Evolutionary conservation across 345 rosid genomes (phyloP).

Genomic region (Passiflora organensis): DNA sequence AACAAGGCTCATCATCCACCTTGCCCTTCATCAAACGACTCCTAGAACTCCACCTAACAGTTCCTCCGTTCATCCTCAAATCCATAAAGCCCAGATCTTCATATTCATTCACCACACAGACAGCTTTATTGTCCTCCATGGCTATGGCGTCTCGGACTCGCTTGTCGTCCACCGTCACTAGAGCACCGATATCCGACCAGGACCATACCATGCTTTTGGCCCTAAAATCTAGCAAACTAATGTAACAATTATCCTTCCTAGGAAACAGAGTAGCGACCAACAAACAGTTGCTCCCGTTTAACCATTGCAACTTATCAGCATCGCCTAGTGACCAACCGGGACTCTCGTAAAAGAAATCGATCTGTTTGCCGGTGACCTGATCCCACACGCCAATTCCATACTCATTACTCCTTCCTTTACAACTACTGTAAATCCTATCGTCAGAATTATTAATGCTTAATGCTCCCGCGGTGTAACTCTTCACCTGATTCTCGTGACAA

Average conservation of each 20-base stretch:
- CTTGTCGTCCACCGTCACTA: constrained; percentile 57
- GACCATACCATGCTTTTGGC: constrained; percentile 87
- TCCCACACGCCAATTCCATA: constrained; percentile 98
- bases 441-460: constrained; percentile 52
- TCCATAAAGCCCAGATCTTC: constrained; percentile 96
- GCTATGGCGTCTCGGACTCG: constrained; percentile 91
- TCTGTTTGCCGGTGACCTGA: constrained; percentile 71
- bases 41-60: constrained; percentile 93
- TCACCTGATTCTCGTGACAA: constrained; percentile 55
- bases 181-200: constrained; percentile 81
- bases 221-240: constrained; percentile 84
- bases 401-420: constrained; percentile 91
- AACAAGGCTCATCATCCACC: constrained; percentile 87
- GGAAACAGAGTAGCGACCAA: constrained; percentile 93
- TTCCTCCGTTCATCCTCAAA: constrained; percentile 58
- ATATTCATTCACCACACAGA: constrained; percentile 89
- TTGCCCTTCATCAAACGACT: constrained; percentile 80
- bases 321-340: constrained; percentile 92
- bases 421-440: constrained; percentile 64
- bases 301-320: constrained; percentile 88
- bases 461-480: constrained; percentile 90
- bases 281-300: constrained; percentile 62
- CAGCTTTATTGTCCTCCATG: constrained; percentile 73
- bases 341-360: constrained; percentile 80
- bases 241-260: constrained; percentile 90